These are phyloP conservation scores for Tuber aestivum DNA, from an alignment of 495 filamentous ascomycete genomes.

Conservation along the genomic window DNA sequence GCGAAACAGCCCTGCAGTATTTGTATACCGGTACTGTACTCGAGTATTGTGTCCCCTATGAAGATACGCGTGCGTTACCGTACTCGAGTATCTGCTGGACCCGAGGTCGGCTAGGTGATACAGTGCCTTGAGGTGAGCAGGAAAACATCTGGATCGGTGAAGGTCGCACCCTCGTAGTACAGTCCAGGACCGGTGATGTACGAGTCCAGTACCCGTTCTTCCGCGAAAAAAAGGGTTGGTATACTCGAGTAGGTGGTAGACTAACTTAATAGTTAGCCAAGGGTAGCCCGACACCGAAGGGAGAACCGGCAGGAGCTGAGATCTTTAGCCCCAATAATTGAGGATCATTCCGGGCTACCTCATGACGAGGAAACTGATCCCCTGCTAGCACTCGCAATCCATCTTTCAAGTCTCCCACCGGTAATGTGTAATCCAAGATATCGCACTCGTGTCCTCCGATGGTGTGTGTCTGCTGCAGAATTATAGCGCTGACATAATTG, in stretches of 20 bases:
- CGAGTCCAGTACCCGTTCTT: not conserved
- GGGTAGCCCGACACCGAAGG: not conserved
- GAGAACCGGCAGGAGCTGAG: not conserved
- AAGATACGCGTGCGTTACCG: not conserved
- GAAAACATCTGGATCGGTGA: not conserved
- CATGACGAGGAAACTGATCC: not conserved
- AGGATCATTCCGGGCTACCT: not conserved
- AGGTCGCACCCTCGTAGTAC: not conserved
- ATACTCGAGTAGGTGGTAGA: too few species aligned
- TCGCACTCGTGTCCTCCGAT: not conserved
- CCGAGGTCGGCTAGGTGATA: not conserved
- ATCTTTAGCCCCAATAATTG: not conserved
- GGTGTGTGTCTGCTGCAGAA: not conserved
- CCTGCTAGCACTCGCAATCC: not conserved
- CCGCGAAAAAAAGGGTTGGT: too few species aligned
- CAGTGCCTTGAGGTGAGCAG: not conserved
- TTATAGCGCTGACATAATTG: not conserved
- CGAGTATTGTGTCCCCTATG: not conserved
- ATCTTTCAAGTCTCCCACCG: not conserved
- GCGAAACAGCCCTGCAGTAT: not conserved
- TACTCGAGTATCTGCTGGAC: too few species aligned
- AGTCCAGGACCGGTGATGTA: not conserved
- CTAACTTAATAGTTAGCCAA: too few species aligned
- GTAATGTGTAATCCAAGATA: not conserved
- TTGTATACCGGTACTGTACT: too few species aligned